A percentile compares a stretch with the other conserved stretches of the same genome.
Evolutionary conservation across 768 basidiomycete species (phyloP).

Genomic region (Leccinum incarnatum): DNA sequence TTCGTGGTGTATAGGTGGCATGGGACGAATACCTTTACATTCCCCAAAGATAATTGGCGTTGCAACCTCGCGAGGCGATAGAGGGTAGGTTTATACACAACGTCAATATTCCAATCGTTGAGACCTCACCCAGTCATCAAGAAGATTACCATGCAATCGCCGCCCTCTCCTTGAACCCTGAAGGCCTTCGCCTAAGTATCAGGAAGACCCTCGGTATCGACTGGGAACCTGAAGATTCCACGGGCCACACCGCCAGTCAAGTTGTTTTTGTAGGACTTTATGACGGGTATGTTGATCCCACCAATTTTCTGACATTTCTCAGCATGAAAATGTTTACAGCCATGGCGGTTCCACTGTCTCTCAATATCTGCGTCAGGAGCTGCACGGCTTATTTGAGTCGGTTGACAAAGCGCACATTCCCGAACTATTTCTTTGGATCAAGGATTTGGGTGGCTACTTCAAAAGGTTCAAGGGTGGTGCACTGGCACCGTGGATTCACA

Average conservation of each 20-base stretch:
- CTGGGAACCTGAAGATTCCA: slow-evolving; percentile 65
- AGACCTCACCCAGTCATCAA: slow-evolving; percentile 60
- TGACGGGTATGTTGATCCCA: slow-evolving; percentile 63
- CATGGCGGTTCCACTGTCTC: slow-evolving; percentile 93
- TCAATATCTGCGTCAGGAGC: slow-evolving; percentile 78
- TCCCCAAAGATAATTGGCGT: slow-evolving; percentile 79
- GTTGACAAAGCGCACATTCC: slow-evolving; percentile 70
- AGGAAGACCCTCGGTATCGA: slow-evolving; percentile 60
- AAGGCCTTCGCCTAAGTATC: slow-evolving; percentile 65
- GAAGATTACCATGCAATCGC: slow-evolving; percentile 84
- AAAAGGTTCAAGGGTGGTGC: slow-evolving; percentile 83
- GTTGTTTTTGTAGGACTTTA: slow-evolving; percentile 88
- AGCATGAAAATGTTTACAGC: slow-evolving; percentile 39
- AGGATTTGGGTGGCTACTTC: slow-evolving; percentile 86
- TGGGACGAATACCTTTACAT: slow-evolving; percentile 64
- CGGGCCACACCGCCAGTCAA: slow-evolving; percentile 62
- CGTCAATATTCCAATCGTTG: background rate
- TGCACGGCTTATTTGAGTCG: slow-evolving; percentile 82
- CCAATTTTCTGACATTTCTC: background rate
- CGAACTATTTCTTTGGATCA: slow-evolving; percentile 72
- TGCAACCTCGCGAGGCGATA: slow-evolving; percentile 70
- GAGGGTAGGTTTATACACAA: slow-evolving; percentile 46
- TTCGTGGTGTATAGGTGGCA: slow-evolving; percentile 45
- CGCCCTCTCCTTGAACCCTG: slow-evolving; percentile 70
- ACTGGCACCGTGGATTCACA: slow-evolving; percentile 61